A percentile compares a stretch with the other conserved stretches of the same genome.
Conservation (phyloP, 2,329 filamentous ascomycete species). For the Claviceps arundinis region DNA sequence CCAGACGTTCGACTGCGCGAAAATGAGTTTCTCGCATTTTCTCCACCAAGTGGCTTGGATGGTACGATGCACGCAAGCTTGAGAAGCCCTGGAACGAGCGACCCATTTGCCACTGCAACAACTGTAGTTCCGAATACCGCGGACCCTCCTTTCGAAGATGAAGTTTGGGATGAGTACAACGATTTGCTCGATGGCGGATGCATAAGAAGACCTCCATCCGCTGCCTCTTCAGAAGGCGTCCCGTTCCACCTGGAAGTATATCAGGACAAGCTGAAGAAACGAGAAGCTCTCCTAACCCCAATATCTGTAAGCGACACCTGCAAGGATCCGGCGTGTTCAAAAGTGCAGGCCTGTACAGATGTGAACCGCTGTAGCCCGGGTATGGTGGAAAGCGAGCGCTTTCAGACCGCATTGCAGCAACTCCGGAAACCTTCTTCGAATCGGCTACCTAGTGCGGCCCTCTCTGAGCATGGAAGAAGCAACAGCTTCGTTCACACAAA, state of each 20-base stretch:
- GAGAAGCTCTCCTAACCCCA: slow-evolving; percentile 32
- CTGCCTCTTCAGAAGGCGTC: slow-evolving; percentile 41
- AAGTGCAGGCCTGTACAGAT: slow-evolving; percentile 17
- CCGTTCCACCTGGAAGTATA: slow-evolving; percentile 44
- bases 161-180: slow-evolving; percentile 90
- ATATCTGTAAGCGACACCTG: slow-evolving; percentile 24
- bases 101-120: slow-evolving; percentile 48
- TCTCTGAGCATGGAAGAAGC: not conserved
- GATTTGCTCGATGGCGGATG: slow-evolving; percentile 62
- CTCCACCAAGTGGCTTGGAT: slow-evolving; percentile 58
- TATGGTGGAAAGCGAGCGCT: slow-evolving; percentile 31
- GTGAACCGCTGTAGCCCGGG: slow-evolving; percentile 43
- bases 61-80: slow-evolving; percentile 37
- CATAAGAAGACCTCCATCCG: slow-evolving; percentile 32
- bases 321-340: slow-evolving; percentile 20
- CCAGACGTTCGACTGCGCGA: slow-evolving; percentile 18
- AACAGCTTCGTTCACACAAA: not conserved
- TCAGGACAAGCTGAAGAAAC: slow-evolving; percentile 22
- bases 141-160: slow-evolving; percentile 61
- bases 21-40: slow-evolving; percentile 61
- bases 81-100: slow-evolving; percentile 48
- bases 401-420: slow-evolving; percentile 33
- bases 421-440: slow-evolving; percentile 27
- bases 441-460: not conserved
- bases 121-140: slow-evolving; percentile 50